Base-by-base conservation (phyloP, 768 basidiomycete species). In the Lentinus tigrinus region DNA sequence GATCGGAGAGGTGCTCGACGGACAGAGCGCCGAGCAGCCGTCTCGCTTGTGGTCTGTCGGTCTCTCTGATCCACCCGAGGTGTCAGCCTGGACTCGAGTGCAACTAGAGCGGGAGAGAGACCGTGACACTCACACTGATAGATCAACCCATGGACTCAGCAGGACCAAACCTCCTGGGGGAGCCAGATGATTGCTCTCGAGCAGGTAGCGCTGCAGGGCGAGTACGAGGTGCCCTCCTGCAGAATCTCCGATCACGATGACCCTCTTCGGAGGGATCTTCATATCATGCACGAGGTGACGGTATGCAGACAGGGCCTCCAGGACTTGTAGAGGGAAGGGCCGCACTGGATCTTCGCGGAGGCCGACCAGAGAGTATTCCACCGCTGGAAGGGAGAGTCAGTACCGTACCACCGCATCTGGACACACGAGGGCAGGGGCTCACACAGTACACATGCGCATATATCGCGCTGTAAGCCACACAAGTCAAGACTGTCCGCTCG, bases 291-390 rank as follows among this genome's bases (percentile, higher is more conserved):
- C 75, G n/a, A 92, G 83, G 68, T 92, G 85, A 47, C 79, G 73
- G 69, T 92, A 94, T 14, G 87, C 90, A 3, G 87, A 81, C 5
- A 93, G 71, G 2, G 84, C 86, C 65, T 94, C 91, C 10, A 93
- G 72, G 0, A 94, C 75, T 26, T 88, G 87, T 0, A 85, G 75
- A 0, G 91, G 91, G 74, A 93, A 93, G 7, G 88, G 81, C 3
- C 44, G 6, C 31, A 31, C 31, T 31, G 31, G 43, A 0, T 39
- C 60, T 83, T 75, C 9, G 69, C 71, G 17, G 73, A 67, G 28
- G 6, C 38, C 23, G 52, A 63, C 19, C 83, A 80, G 49, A 72
- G 70, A n/a, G 71, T 70, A 6, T 81, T 75, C 39, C 82, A 84
- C 34, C 16, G 78, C 81, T 21, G 70, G 74, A 2, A 75, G 60